These are phyloP conservation scores for Ballota nigra DNA, from an alignment of 257 asterid genomes.

Conservation along the genomic window DNA sequence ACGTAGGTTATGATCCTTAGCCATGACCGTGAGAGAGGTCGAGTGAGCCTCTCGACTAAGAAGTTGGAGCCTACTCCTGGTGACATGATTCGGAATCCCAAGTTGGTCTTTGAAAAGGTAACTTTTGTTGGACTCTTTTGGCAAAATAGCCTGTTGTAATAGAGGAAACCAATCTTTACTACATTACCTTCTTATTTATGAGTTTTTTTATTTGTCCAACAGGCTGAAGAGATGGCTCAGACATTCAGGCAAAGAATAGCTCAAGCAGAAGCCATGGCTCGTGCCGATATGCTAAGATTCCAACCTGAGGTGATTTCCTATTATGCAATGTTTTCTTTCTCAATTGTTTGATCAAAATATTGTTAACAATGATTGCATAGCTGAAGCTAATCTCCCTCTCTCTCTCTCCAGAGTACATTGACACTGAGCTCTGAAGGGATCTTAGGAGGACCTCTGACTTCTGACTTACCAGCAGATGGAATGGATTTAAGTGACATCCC, in stretches of 20 bases:
- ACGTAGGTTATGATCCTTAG: constrained; percentile 91
- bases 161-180: neutral
- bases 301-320: constrained; percentile 78
- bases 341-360: neutral
- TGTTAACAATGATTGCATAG: neutral
- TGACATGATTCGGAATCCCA: constrained; percentile 98
- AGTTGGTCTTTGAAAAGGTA: constrained; percentile 88
- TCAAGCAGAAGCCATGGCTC: constrained; percentile 99
- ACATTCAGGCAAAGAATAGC: constrained; percentile 99
- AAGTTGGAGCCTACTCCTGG: constrained; percentile 99
- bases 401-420: constrained; percentile 73
- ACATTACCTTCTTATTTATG: neutral
- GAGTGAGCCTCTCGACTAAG: constrained; percentile 95
- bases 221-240: constrained; percentile 99
- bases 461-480: constrained; percentile 83
- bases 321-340: neutral
- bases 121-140: neutral
- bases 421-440: constrained; percentile 89
- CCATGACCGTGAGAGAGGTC: constrained; percentile 98
- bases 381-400: neutral
- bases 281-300: constrained; percentile 96
- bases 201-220: constrained; percentile 16
- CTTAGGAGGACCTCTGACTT: constrained; percentile 77
- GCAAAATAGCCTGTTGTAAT: neutral
- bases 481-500: constrained; percentile 79